phyloP scores from a whole-genome alignment of 164 flowering plant species.

The Sedum album region DNA sequence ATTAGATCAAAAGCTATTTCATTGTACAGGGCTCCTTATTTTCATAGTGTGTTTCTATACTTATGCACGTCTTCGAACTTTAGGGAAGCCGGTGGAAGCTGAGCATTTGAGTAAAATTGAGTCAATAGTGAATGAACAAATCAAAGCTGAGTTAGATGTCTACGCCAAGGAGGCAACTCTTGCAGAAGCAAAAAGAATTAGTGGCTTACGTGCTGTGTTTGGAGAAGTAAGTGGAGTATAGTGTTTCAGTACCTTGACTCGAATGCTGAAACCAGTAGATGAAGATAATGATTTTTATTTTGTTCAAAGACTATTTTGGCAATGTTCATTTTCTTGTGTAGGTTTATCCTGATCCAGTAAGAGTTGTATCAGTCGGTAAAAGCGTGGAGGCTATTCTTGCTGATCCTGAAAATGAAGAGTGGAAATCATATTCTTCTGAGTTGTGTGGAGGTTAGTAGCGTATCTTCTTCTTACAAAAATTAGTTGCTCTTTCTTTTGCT shows the following conservation, averaged over 20 bases:
- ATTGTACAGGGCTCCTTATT: background rate
- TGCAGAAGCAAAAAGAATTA: slow-evolving; percentile 72
- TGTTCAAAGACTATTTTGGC: background rate
- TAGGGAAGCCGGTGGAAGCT: slow-evolving; percentile 75
- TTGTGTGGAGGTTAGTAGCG: slow-evolving; percentile 77
- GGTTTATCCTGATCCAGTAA: slow-evolving; percentile 99
- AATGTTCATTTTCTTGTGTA: slow-evolving; percentile 15
- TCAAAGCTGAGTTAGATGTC: slow-evolving; percentile 70
- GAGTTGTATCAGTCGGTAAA: slow-evolving; percentile 64
- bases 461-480: background rate
- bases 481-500: background rate
- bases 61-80: slow-evolving; percentile 8
- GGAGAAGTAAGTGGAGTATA: slow-evolving; percentile 69
- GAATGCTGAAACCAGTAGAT: background rate
- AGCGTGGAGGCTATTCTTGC: too few species aligned
- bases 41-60: background rate
- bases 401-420: slow-evolving; percentile 62
- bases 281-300: background rate
- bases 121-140: slow-evolving; percentile 77
- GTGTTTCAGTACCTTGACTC: background rate
- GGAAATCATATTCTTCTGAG: slow-evolving; percentile 77
- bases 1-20: background rate
- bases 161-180: slow-evolving; percentile 63
- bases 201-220: slow-evolving; percentile 95
- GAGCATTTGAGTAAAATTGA: slow-evolving; percentile 71